phyloP scores from a whole-genome alignment of 208 protist species.

The Leishmania amazonensis region DNA sequence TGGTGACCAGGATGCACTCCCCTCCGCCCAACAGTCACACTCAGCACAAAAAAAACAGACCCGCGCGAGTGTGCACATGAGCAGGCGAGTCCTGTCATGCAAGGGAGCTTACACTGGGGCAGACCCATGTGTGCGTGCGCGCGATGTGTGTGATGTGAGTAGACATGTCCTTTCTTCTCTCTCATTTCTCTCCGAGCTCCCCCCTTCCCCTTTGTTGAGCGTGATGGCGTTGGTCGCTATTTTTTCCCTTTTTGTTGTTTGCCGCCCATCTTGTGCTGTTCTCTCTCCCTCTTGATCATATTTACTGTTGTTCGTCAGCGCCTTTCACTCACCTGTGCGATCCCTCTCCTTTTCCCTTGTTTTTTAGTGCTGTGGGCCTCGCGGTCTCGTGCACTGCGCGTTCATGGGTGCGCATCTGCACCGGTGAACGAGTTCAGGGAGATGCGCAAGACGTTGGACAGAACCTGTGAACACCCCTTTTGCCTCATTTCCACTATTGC shows the following conservation, averaged over 20 bases:
- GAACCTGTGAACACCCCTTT: neutral
- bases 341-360: conserved; percentile 11
- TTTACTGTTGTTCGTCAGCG: neutral
- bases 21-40: neutral
- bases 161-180: neutral
- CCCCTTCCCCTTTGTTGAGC: neutral
- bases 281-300: conserved; percentile 5
- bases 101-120: neutral
- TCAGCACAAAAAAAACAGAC: neutral
- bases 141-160: neutral
- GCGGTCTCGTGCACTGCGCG: neutral
- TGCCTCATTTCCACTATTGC: neutral
- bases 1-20: neutral
- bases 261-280: neutral
- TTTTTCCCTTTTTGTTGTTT: neutral
- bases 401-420: conserved; percentile 11
- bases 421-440: conserved; percentile 1
- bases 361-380: conserved; percentile 7
- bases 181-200: neutral
- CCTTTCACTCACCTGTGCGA: neutral
- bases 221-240: neutral
- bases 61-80: neutral
- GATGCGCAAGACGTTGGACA: neutral
- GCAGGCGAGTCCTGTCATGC: neutral
- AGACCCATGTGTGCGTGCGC: neutral